These are phyloP conservation scores for Anthostomella pinea DNA, from an alignment of 2,329 filamentous ascomycete species.

Conservation along the genomic window DNA sequence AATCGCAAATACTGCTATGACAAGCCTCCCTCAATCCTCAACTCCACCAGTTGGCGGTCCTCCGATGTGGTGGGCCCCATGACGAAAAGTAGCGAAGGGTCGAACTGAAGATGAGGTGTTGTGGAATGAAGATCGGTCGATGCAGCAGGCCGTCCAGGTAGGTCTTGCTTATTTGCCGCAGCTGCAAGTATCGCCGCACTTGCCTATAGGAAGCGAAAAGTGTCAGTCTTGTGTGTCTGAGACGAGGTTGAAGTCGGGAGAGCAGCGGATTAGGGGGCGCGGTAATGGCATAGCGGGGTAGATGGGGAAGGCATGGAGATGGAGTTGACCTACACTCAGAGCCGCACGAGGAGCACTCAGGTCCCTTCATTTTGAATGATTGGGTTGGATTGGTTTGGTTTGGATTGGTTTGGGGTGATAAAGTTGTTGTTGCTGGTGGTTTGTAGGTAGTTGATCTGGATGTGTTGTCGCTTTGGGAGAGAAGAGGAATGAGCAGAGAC, in stretches of 20 bases:
- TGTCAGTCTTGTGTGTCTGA: slow-evolving; percentile 6
- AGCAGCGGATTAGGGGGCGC: slow-evolving; percentile 1
- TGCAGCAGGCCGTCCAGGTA: slow-evolving; percentile 1
- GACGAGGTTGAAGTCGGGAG: too few relatives aligned
- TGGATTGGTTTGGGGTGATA: slow-evolving; percentile 7
- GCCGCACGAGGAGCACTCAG: slow-evolving; percentile 23
- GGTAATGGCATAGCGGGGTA: slow-evolving; percentile 10
- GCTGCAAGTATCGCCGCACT: slow-evolving; percentile 22
- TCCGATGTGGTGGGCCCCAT: too few relatives aligned
- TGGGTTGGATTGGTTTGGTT: slow-evolving; percentile 1
- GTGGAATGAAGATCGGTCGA: slow-evolving; percentile 1
- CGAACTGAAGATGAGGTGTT: too few relatives aligned
- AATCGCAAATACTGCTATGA: too few relatives aligned
- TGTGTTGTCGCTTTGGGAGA: background rate
- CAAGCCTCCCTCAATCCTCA: too few relatives aligned
- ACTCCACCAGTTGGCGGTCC: too few relatives aligned
- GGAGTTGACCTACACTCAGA: slow-evolving; percentile 17
- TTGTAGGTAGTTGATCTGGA: background rate
- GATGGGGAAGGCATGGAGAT: background rate
- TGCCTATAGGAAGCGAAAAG: slow-evolving; percentile 9
- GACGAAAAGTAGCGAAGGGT: too few relatives aligned
- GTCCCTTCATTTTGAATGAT: slow-evolving; percentile 25
- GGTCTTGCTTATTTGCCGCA: slow-evolving; percentile 22
- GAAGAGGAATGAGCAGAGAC: background rate
- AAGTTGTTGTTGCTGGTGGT: background rate